These are phyloP conservation scores for Lactifluus piperatus DNA, from an alignment of 768 basidiomycete species.

Conservation along the genomic window DNA sequence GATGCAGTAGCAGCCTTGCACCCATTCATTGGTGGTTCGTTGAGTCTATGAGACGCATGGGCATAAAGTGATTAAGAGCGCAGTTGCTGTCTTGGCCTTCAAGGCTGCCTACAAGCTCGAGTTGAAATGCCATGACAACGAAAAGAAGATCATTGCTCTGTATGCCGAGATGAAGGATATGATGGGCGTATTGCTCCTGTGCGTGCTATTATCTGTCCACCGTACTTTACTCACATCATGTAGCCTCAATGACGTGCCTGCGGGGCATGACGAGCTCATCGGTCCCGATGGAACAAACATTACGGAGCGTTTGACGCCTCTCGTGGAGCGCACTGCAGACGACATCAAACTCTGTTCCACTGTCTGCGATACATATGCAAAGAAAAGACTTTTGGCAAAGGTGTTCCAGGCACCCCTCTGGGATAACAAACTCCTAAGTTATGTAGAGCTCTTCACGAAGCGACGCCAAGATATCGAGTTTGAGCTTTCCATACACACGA, in stretches of 20 bases:
- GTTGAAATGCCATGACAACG: constrained; percentile 40
- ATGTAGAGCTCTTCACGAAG: constrained; percentile 22
- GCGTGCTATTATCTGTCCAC: not conserved
- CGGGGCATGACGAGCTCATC: constrained; percentile 23
- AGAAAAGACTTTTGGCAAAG: constrained; percentile 26
- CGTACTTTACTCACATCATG: not conserved
- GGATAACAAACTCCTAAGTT: constrained; percentile 24
- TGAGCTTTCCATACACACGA: constrained; percentile 25
- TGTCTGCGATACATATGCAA: constrained; percentile 27
- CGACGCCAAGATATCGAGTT: constrained; percentile 25
- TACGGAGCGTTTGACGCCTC: constrained; percentile 28
- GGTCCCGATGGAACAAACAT: constrained; percentile 29
- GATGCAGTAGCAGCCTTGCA: constrained; percentile 26
- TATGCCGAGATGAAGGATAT: constrained; percentile 44
- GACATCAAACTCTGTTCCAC: constrained; percentile 30
- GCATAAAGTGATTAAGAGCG: not conserved
- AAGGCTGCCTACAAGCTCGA: constrained; percentile 40
- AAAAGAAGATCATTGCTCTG: constrained; percentile 38
- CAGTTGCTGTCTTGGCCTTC: constrained; percentile 44
- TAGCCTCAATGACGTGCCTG: constrained; percentile 27
- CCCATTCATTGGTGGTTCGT: constrained; percentile 25
- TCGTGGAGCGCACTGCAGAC: constrained; percentile 24
- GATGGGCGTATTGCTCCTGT: constrained; percentile 27
- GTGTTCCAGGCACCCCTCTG: constrained; percentile 25
- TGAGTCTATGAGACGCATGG: not conserved